Evolutionary conservation across 257 asterid genomes (phyloP).

Genomic region (Solanum etuberosum): DNA sequence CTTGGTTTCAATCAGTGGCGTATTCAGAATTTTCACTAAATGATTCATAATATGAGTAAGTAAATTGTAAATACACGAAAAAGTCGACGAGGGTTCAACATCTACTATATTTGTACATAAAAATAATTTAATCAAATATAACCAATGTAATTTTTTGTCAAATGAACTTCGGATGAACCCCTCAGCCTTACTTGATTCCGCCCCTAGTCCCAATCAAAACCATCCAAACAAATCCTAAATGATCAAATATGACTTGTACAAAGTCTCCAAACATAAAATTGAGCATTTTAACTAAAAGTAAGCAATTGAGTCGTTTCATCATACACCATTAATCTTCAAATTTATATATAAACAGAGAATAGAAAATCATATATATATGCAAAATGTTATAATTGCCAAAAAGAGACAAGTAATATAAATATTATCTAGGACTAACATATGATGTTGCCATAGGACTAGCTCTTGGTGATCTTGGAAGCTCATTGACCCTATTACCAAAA

Average conservation of each 20-base stretch:
- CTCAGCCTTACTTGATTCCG: not conserved
- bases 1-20: no score
- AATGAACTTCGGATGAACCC: not conserved
- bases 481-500: conserved; percentile 52
- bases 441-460: conserved; percentile 18
- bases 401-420: not conserved
- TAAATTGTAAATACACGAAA: no score
- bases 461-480: conserved; percentile 79
- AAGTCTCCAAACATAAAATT: not conserved
- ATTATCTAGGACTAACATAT: not conserved
- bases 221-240: not conserved
- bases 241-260: not conserved
- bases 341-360: not conserved
- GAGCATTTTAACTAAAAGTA: not conserved
- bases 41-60: no score
- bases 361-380: not conserved
- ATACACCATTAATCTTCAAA: not conserved
- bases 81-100: no score
- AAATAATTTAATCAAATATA: no score
- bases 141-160: no score
- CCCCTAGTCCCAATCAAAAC: not conserved
- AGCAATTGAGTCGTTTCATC: not conserved
- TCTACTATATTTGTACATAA: no score
- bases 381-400: not conserved
- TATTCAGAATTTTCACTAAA: no score